Conservation (phyloP, 1,284 basidiomycete genomes). For the Heterobasidion irregulare region DNA sequence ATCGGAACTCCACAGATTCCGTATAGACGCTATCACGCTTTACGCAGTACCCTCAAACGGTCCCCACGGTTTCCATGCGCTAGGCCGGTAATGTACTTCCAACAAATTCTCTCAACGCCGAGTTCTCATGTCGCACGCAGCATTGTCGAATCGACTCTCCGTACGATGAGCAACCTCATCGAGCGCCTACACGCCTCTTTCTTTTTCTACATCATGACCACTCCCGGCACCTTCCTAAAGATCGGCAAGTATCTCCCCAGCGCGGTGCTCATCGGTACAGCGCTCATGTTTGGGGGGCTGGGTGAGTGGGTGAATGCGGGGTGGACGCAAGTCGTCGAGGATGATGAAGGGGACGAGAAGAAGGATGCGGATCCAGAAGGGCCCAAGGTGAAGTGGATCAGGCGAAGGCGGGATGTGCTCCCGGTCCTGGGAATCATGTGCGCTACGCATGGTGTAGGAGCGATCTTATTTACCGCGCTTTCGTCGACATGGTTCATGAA, state of each 20-base stretch:
- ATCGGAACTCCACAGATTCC: conserved; percentile 48
- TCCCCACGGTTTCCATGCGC: conserved; percentile 91
- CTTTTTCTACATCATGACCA: conserved; percentile 87
- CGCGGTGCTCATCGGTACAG: conserved; percentile 72
- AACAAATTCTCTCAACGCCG: neutral
- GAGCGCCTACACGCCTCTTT: conserved; percentile 93
- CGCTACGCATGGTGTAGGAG: conserved; percentile 45
- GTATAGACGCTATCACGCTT: conserved; percentile 90
- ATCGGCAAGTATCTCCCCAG: conserved; percentile 87
- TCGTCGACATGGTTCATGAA: conserved; percentile 33
- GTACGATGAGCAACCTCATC: conserved; percentile 87
- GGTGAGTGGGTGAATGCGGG: conserved; percentile 60
- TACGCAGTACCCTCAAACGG: conserved; percentile 84
- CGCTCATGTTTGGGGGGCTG: conserved; percentile 78
- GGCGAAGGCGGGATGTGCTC: conserved; percentile 38
- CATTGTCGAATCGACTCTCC: conserved; percentile 76
- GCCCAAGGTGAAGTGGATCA: conserved; percentile 22
- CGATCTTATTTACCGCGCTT: conserved; percentile 35
- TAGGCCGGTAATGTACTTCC: conserved; percentile 60
- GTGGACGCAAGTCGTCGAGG: conserved; percentile 32
- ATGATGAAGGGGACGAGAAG: conserved; percentile 17
- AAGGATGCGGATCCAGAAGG: neutral
- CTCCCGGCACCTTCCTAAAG: conserved; percentile 74
- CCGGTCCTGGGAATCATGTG: conserved; percentile 44
- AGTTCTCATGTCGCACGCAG: conserved; percentile 28